phyloP scores from a whole-genome alignment of 2,329 filamentous ascomycete species.

The Gyromitra esculenta region DNA sequence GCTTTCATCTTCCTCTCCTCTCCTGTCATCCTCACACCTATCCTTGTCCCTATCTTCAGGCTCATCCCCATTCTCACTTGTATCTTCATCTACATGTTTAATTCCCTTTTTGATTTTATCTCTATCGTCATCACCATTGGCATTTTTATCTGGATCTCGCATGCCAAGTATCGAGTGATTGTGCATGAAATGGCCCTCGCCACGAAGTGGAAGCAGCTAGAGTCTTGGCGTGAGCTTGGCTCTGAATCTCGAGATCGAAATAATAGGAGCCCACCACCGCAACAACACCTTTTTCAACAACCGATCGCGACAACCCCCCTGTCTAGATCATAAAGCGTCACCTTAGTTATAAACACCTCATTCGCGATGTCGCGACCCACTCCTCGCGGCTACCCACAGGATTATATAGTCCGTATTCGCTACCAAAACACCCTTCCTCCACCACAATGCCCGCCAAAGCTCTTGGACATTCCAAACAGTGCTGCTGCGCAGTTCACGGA shows the following conservation, averaged over 20 bases:
- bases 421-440: constrained; percentile 96
- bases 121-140: neutral
- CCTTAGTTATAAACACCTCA: neutral
- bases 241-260: neutral
- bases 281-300: constrained; percentile 2
- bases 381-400: constrained; percentile 72
- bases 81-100: neutral
- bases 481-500: constrained; percentile 91
- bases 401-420: constrained; percentile 95
- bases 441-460: constrained; percentile 92
- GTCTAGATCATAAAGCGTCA: neutral
- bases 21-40: neutral
- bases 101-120: neutral
- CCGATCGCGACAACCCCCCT: neutral
- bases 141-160: neutral
- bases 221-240: constrained; percentile 8
- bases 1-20: neutral
- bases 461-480: constrained; percentile 95
- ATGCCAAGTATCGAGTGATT: neutral
- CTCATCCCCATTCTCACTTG: no score
- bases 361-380: constrained; percentile 49
- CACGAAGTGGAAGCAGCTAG: neutral
- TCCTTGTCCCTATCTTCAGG: neutral
- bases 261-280: constrained; percentile 26
- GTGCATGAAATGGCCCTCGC: neutral